A percentile compares a stretch with the other conserved stretches of the same genome.
phyloP scores from a whole-genome alignment of 768 basidiomycete species.

The Lenzites betulinus region DNA sequence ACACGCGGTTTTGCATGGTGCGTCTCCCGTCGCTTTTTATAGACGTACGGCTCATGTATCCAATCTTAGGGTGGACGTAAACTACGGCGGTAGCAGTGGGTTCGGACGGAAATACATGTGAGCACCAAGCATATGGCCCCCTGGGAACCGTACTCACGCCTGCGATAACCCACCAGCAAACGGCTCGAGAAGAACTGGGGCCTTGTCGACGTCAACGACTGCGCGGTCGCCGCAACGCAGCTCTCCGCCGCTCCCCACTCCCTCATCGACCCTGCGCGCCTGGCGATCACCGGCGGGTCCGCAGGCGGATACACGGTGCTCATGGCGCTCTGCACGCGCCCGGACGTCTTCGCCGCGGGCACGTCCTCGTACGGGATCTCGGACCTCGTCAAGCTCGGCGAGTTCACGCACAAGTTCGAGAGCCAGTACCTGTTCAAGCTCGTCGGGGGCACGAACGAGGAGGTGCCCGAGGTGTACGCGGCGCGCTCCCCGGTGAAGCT shows the following conservation, averaged over 20 bases:
- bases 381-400: constrained; percentile 55
- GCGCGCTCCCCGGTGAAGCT: constrained; percentile 65
- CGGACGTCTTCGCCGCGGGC: constrained; percentile 58
- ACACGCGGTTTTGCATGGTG: constrained; percentile 76
- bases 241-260: constrained; percentile 48
- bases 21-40: constrained; percentile 10
- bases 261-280: constrained; percentile 63
- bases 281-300: constrained; percentile 71
- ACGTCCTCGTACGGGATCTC: constrained; percentile 71
- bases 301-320: constrained; percentile 76
- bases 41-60: not conserved
- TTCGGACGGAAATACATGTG: constrained; percentile 70
- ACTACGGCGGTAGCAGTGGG: constrained; percentile 75
- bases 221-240: constrained; percentile 52
- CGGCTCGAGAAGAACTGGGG: constrained; percentile 73
- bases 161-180: constrained; percentile 30
- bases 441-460: constrained; percentile 56
- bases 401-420: constrained; percentile 76
- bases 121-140: constrained; percentile 7
- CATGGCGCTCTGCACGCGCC: constrained; percentile 44
- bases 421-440: constrained; percentile 59
- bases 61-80: constrained; percentile 61
- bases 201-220: constrained; percentile 69
- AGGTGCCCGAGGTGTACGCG: constrained; percentile 58
- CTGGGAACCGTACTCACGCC: not conserved